Base-by-base conservation (phyloP, 2,329 filamentous ascomycete genomes). In the Fusarium buxicola region DNA sequence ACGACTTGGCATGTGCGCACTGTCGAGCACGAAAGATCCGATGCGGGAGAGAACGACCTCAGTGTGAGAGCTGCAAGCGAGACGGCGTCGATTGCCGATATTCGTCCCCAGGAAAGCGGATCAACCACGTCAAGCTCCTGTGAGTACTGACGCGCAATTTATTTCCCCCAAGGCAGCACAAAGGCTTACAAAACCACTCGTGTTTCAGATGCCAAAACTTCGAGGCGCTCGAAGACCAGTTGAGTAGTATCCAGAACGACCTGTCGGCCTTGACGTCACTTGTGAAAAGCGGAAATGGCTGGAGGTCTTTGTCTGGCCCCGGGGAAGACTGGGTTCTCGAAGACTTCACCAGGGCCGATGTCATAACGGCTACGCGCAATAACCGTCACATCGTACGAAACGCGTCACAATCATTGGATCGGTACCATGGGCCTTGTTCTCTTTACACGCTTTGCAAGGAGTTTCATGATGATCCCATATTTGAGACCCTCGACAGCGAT, bases 51-150 rank as follows among this genome's bases (percentile, higher is more conserved):
- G 69, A 71, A 35, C 67, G 69, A 11, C 69, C 69, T 16, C 69
- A 71, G 15, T 71, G 69, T 44, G 69, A 71, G 57, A 71, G 69
- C 35, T 71, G 69, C 46, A 70, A 71, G 46, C 56, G 69, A 56
- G 69, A 71, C 32, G 69, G 69, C 27, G 69, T 70, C n/a, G 69
- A 71, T 8, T 71, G 69, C 46, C 58, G 69, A 52, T 71, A 71
- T 55, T 71, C 69, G 25, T 71, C 69, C 5, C 69, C 69, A 7
- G 69, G 69, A 8, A 71, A 71, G 45, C 69, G 69, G 8, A 68
- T 71, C 53, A 71, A 71, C 35, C 69, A 71, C 32, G 69, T 71
- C 48, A 71, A 71, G 30, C 69, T 71, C 13, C 32, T 71, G 69
- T 71, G 49, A 71, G 69, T 71, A 10, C 9, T 8, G 15, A 16